Percentiles rank a stretch among this genome's conserved stretches.
Evolutionary conservation across 768 basidiomycete genomes (phyloP).

Genomic region (Pleurotus djamor): DNA sequence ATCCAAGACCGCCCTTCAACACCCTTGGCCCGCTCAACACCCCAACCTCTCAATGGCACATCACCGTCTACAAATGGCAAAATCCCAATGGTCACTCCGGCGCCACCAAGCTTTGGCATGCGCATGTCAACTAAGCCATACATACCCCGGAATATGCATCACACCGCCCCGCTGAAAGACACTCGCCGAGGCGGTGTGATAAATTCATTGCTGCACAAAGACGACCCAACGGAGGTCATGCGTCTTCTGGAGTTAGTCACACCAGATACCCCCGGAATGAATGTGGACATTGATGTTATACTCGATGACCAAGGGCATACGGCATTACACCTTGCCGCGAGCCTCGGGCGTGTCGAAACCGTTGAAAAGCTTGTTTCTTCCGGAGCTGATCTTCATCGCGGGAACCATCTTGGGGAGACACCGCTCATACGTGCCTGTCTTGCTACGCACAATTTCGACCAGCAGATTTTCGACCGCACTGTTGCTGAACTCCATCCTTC

Average conservation of each 20-base stretch:
- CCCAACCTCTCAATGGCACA: slow-evolving; percentile 38
- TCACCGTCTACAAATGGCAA: slow-evolving; percentile 50
- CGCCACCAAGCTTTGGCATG: slow-evolving; percentile 42
- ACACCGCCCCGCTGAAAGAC: slow-evolving; percentile 48
- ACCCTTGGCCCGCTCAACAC: slow-evolving; percentile 18
- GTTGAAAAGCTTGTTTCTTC: slow-evolving; percentile 68
- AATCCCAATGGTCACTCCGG: slow-evolving; percentile 32
- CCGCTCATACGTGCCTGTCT: slow-evolving; percentile 91
- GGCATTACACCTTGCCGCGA: slow-evolving; percentile 89
- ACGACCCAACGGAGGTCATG: slow-evolving; percentile 62
- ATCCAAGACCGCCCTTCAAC: slow-evolving; percentile 28
- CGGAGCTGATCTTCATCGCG: slow-evolving; percentile 88
- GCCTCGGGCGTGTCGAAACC: slow-evolving; percentile 69
- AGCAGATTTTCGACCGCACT: slow-evolving; percentile 68
- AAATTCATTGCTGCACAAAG: slow-evolving; percentile 64
- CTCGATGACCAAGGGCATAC: slow-evolving; percentile 96
- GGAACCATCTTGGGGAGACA: slow-evolving; percentile 94
- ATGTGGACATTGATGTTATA: slow-evolving; percentile 74
- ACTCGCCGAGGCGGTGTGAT: slow-evolving; percentile 61
- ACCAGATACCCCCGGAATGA: slow-evolving; percentile 26
- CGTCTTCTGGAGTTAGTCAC: slow-evolving; percentile 66
- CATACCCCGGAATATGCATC: slow-evolving; percentile 50
- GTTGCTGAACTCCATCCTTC: slow-evolving; percentile 66
- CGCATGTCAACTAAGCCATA: slow-evolving; percentile 72
- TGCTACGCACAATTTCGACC: slow-evolving; percentile 83